A percentile compares a stretch with the other conserved stretches of the same genome.
Conservation (phyloP, 1,284 basidiomycete species). For the Ganoderma lingzhi region DNA sequence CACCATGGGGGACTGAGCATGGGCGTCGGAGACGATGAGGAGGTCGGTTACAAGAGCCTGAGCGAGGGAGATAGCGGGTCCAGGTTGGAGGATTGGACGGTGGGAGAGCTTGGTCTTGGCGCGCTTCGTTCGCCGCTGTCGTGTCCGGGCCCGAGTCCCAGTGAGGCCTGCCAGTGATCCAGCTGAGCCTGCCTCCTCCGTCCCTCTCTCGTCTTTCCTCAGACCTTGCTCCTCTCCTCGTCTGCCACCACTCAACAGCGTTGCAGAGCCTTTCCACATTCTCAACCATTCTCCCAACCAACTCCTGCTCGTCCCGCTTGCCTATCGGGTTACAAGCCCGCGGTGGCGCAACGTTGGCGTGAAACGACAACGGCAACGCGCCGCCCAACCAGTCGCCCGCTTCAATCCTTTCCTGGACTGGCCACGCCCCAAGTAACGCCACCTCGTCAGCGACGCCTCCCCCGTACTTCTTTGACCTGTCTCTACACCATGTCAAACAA, state of each 20-base stretch:
- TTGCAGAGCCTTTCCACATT: neutral
- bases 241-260: neutral
- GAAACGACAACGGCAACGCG: neutral
- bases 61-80: conserved; percentile 15
- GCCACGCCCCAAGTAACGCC: neutral
- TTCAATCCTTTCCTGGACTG: neutral
- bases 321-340: neutral
- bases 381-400: neutral
- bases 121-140: neutral
- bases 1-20: conserved; percentile 30
- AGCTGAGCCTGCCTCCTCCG: neutral
- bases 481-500: conserved; percentile 22
- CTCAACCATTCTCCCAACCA: neutral
- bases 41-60: neutral
- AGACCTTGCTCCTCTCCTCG: neutral
- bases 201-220: conserved; percentile 1
- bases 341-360: conserved; percentile 1
- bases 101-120: conserved; percentile 6
- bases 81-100: neutral
- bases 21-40: conserved; percentile 17
- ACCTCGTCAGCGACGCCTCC: neutral
- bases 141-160: neutral
- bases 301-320: too few species aligned
- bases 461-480: neutral
- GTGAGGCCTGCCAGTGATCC: too few species aligned